phyloP scores from a whole-genome alignment of 2,329 filamentous ascomycete genomes.

The Cytospora leucostoma region DNA sequence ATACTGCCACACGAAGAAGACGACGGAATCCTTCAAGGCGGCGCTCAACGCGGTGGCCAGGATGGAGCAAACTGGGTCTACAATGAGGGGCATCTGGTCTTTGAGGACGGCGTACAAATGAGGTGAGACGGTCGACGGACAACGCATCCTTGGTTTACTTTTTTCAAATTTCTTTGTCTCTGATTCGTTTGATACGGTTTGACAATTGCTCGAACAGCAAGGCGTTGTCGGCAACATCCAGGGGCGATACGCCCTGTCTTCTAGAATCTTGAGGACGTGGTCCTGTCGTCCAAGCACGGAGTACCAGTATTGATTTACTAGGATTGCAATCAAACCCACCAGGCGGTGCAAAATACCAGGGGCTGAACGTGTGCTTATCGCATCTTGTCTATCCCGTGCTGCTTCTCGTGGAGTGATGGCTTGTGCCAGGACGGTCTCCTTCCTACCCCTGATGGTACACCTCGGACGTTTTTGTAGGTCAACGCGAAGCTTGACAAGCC shows the following conservation, averaged over 20 bases:
- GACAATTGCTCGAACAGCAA: not conserved
- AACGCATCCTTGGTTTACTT: too few relatives aligned
- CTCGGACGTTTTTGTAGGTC: too few relatives aligned
- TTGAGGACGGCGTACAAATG: slow-evolving; percentile 42
- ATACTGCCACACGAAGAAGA: slow-evolving; percentile 68
- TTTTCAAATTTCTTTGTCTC: too few relatives aligned
- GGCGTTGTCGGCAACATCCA: not conserved
- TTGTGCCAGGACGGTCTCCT: too few relatives aligned
- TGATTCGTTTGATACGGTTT: not conserved
- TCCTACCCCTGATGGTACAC: too few relatives aligned
- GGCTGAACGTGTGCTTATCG: too few relatives aligned
- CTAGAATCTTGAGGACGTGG: not conserved
- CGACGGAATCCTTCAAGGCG: slow-evolving; percentile 78
- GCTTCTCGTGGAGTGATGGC: too few relatives aligned
- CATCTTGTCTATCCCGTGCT: too few relatives aligned
- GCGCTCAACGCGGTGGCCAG: slow-evolving; percentile 76
- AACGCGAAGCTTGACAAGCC: too few relatives aligned
- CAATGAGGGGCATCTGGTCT: slow-evolving; percentile 57
- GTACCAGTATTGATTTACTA: not conserved
- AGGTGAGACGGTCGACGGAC: not conserved
- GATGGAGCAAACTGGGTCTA: slow-evolving; percentile 60
- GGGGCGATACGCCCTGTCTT: not conserved
- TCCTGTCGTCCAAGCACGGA: not conserved
- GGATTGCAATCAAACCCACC: not conserved
- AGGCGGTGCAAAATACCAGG: not conserved